A percentile compares a stretch with the other conserved stretches of the same genome.
Evolutionary conservation across 106 monocot genomes (phyloP).

Genomic region (Xerophyta viscosa): DNA sequence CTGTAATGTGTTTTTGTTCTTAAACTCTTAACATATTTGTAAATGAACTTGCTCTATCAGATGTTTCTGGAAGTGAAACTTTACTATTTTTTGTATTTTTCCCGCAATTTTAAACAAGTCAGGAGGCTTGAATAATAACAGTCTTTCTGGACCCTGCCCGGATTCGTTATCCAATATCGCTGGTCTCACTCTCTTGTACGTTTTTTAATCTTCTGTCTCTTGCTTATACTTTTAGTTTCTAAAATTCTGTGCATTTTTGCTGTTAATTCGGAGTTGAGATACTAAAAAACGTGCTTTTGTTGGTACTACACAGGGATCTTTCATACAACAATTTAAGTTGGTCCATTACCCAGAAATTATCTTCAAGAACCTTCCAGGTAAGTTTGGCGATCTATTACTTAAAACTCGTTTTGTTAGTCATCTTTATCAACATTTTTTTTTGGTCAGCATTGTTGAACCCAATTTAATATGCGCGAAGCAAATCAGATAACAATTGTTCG

Average conservation of each 20-base stretch:
- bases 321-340: conserved; percentile 91
- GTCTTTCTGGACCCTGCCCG: conserved; percentile 78
- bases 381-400: neutral
- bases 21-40: too few species aligned
- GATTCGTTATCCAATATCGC: conserved; percentile 69
- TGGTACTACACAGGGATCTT: conserved; percentile 53
- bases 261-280: too few species aligned
- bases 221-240: conserved; percentile 9
- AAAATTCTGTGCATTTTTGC: too few species aligned
- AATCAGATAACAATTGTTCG: conserved; percentile 57
- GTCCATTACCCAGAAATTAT: conserved; percentile 59
- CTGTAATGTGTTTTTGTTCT: too few species aligned
- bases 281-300: too few species aligned
- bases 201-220: neutral
- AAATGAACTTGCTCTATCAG: too few species aligned
- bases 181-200: conserved; percentile 89
- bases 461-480: conserved; percentile 73
- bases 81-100: conserved; percentile 3
- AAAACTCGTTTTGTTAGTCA: too few species aligned
- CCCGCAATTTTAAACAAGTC: conserved; percentile 12
- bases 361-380: conserved; percentile 91
- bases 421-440: too few species aligned
- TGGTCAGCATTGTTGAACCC: conserved; percentile 70
- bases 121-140: conserved; percentile 88
- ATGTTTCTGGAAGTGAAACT: neutral